Base-by-base conservation (phyloP, 1,284 basidiomycete genomes). In the Trichosporon sp. region DNA sequence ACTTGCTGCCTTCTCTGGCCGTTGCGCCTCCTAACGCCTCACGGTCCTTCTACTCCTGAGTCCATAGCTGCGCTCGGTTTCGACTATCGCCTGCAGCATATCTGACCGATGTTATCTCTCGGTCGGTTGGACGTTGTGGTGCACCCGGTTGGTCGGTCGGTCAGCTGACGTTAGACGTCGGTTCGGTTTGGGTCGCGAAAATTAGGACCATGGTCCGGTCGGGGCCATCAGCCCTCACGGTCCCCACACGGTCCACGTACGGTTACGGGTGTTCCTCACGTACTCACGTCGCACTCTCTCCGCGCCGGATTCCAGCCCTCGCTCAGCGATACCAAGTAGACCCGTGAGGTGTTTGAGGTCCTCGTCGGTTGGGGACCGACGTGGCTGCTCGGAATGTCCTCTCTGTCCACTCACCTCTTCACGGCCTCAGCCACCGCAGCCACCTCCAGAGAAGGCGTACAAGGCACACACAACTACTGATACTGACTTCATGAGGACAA, bases 401-500 rank as follows among this genome's bases (percentile, higher is more conserved):
- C 1, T 82, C 84, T n/a, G 8, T 10, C 38, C 38, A 11, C 38
- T 38, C 38, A 0, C 12, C 38, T 12, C 38, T 11, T 37, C 35
- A 43, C 0, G 81, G 83, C 71, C 68, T 84, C 51, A 76, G 76
- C 31, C 81, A 84, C 73, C 84, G 83, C 69, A 76, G 81, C 54
- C 81, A 84, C 71, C 77, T 1, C 10, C 51, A 7, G 2, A 26
- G 7, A 16, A 7, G 51, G 21, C 21, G 21, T 11, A 54, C 16
- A n/a, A 16, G 51, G 10, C 51, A 16, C 14, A 54, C 7, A 11
- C 51, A 4, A 21, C n/a, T 19, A 21, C n/a, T 19, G 21, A 7
- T 21, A 19, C 19, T 54, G 21, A 21, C 19, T 26, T 26, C 51
- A 37, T 37, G 8, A 21, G 19, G 12, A 21, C 51, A 26, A 54